Conservation (phyloP, 768 basidiomycete genomes). For the Termitomyces sp. region DNA sequence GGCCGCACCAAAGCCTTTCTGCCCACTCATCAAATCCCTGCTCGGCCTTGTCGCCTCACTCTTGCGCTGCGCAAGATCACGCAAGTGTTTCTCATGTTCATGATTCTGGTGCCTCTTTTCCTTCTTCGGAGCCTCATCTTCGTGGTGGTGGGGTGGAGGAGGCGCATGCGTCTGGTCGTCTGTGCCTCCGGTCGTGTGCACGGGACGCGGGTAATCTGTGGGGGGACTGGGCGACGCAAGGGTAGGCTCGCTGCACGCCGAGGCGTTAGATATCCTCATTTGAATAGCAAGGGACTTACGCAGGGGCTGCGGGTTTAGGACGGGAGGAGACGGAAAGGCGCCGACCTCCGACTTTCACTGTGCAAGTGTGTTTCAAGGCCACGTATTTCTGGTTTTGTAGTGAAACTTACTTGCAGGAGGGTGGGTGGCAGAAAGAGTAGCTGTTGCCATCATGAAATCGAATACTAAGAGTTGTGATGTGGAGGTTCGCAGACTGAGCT, state of each 20-base stretch:
- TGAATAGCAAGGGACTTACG: constrained; percentile 23
- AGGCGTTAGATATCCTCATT: not conserved
- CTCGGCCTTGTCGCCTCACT: constrained; percentile 46
- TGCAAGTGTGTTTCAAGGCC: not conserved
- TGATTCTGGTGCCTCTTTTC: constrained; percentile 41
- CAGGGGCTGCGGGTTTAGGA: constrained; percentile 28
- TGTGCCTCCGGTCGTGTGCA: constrained; percentile 24
- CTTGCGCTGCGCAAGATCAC: constrained; percentile 43
- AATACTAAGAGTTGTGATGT: not conserved
- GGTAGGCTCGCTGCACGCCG: constrained; percentile 11
- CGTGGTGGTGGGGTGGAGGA: constrained; percentile 33
- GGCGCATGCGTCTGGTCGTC: constrained; percentile 25
- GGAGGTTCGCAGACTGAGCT: constrained; percentile 3
- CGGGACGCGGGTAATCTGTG: constrained; percentile 52
- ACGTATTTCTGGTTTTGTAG: not conserved
- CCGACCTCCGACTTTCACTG: constrained; percentile 49
- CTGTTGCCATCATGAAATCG: constrained; percentile 21
- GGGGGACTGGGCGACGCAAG: constrained; percentile 11
- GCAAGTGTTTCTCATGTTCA: constrained; percentile 41
- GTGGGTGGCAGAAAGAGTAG: constrained; percentile 31
- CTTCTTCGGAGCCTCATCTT: constrained; percentile 43
- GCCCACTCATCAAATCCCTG: constrained; percentile 29
- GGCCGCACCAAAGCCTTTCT: constrained; percentile 36
- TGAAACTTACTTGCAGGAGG: constrained; percentile 43
- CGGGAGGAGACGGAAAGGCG: constrained; percentile 43